A percentile compares a stretch with the other conserved stretches of the same genome.
Conservation (phyloP, 345 rosid species). For the Kernera saxatilis region DNA sequence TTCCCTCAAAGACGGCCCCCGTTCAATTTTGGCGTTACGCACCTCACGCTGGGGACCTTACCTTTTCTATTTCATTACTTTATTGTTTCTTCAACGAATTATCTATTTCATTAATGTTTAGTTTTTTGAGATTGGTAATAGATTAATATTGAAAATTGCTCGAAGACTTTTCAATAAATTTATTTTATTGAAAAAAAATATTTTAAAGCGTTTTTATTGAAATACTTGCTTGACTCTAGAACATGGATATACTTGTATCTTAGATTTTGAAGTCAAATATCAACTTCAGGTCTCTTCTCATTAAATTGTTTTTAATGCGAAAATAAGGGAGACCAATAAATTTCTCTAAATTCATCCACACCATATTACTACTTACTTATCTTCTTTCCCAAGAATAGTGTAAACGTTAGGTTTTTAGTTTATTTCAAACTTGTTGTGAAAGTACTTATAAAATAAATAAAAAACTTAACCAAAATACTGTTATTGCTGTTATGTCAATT, state of each 20-base stretch:
- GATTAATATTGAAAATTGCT: not conserved
- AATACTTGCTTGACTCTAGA: not conserved
- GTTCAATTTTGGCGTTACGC: conserved; percentile 15
- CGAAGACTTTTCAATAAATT: not conserved
- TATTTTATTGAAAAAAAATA: not conserved
- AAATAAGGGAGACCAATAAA: not conserved
- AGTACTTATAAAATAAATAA: too few relatives aligned
- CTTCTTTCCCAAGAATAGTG: not conserved
- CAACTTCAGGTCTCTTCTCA: not conserved
- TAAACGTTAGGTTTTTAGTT: not conserved
- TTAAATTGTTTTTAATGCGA: not conserved
- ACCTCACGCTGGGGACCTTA: not conserved
- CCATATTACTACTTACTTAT: not conserved
- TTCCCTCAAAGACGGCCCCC: conserved; percentile 9
- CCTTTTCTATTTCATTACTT: not conserved
- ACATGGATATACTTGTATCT: not conserved
- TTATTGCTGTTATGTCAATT: not conserved
- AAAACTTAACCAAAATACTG: not conserved
- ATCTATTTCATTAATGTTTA: not conserved
- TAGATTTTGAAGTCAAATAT: not conserved
- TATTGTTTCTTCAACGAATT: not conserved
- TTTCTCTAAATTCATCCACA: not conserved
- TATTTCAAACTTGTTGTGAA: too few relatives aligned
- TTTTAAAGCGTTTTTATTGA: not conserved
- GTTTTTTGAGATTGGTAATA: not conserved